A percentile compares a stretch with the other conserved stretches of the same genome.
Conservation (phyloP, 441 rosid genomes). For the Biscutella laevigata region DNA sequence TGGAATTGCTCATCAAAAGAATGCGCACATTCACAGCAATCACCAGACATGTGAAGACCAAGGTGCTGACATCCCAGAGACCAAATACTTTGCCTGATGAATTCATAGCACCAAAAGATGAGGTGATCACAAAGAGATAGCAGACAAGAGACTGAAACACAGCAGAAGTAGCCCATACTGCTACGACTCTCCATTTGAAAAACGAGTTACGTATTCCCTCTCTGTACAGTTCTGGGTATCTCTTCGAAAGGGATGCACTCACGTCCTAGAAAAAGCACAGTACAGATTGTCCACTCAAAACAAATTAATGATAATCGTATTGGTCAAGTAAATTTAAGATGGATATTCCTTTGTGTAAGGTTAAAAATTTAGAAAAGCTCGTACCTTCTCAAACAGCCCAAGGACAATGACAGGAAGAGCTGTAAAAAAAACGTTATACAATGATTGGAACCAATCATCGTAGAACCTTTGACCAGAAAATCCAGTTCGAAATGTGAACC, state of each 20-base stretch:
- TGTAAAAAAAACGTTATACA: constrained; percentile 85
- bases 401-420: constrained; percentile 90
- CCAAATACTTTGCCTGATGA: constrained; percentile 87
- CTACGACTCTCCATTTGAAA: constrained; percentile 90
- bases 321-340: neutral
- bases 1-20: constrained; percentile 88
- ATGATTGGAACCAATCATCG: constrained; percentile 99
- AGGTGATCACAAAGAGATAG: constrained; percentile 54
- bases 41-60: constrained; percentile 95
- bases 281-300: neutral
- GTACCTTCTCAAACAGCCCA: constrained; percentile 98
- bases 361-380: neutral
- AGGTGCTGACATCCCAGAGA: constrained; percentile 95
- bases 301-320: neutral
- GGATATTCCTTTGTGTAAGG: neutral
- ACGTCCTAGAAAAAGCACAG: constrained; percentile 56
- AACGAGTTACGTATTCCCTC: constrained; percentile 83
- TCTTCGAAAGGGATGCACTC: constrained; percentile 88
- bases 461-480: constrained; percentile 99
- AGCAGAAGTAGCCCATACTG: constrained; percentile 81
- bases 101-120: constrained; percentile 54
- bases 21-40: constrained; percentile 91
- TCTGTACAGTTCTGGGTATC: constrained; percentile 83
- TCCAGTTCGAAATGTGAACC: constrained; percentile 98
- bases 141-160: constrained; percentile 84